Evolutionary conservation across 2,329 filamentous ascomycete species (phyloP), one percentile per base, ranked within the genome.

Genomic region (Alternaria rosae): DNA sequence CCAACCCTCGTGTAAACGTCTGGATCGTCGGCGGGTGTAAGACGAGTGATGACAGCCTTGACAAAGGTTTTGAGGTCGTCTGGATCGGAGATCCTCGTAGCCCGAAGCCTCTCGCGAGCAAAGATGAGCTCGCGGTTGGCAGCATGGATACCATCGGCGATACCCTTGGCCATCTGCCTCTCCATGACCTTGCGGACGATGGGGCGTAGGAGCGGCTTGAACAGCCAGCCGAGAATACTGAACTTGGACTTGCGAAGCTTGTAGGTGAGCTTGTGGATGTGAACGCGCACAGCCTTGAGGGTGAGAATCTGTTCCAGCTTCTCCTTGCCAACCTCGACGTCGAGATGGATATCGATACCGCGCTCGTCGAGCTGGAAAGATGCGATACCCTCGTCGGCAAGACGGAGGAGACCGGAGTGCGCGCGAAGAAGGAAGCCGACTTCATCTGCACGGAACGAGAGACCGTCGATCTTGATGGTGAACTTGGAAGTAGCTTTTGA

Each of bases 341-440:
- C 93, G 6, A 97, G 82, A 26, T 92, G 88, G 52, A 98, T 87
- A 76, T 97, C 94, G 60, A 97, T 88, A 17, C 94, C 94, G 20
- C 92, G 88, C 69, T 94, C 89, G 77, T 97, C 94, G 6, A 98
- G 87, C 45, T 88, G 87, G 79, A 98, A 93, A 28, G 91, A 92
- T 6, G 91, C 92, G 50, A 97, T 91, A 5, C 94, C 94, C 76
- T 93, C 87, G 71, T 97, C 93, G 3, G 88, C 87, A 28, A 97
- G 84, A 23, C 89, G 88, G 51, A 97, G 83, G 2, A 96, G 77
- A 3, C 92, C 89, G 13, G 89, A 88, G 76, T 95, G 94, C 0
- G 92, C 85, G 10, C 91, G 91, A 30, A 97, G 82, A 88, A 94
- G 96, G 82, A 94, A 98, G 23, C 94, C 94, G 30, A 98, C 84